phyloP scores from a whole-genome alignment of 2,329 filamentous ascomycete genomes.

The Lomentospora prolificans region DNA sequence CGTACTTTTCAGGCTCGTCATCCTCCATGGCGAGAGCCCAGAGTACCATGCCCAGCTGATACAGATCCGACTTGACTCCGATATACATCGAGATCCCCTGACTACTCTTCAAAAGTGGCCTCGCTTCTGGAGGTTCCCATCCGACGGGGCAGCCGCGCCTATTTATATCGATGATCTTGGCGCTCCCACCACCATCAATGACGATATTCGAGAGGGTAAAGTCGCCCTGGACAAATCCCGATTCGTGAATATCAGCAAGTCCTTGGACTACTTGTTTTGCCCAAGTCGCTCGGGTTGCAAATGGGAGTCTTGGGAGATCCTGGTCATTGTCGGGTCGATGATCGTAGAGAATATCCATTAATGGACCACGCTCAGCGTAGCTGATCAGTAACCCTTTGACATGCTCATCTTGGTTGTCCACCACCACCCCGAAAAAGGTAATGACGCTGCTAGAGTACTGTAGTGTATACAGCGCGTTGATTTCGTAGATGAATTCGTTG shows the following conservation, averaged over 20 bases:
- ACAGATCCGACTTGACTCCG: constrained; percentile 93
- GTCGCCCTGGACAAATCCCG: constrained; percentile 93
- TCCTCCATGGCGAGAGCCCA: constrained; percentile 83
- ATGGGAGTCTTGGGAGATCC: constrained; percentile 40
- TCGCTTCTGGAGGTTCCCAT: constrained; percentile 93
- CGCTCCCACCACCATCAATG: constrained; percentile 72
- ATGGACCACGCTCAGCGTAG: constrained; percentile 74
- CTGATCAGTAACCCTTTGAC: constrained; percentile 87
- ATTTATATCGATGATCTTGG: constrained; percentile 98
- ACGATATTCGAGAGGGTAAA: constrained; percentile 98
- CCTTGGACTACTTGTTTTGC: constrained; percentile 84
- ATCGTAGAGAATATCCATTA: constrained; percentile 88
- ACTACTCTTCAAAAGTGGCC: constrained; percentile 72
- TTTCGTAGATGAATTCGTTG: constrained; percentile 94
- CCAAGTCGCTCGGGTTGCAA: constrained; percentile 74
- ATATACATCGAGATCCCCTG: constrained; percentile 96
- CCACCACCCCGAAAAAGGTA: constrained; percentile 74
- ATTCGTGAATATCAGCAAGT: constrained; percentile 85
- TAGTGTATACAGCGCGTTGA: constrained; percentile 82
- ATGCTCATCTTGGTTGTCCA: constrained; percentile 73
- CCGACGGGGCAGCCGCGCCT: constrained; percentile 91
- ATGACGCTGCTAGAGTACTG: constrained; percentile 68
- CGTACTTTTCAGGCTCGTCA: constrained; percentile 78
- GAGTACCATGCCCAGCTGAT: constrained; percentile 91
- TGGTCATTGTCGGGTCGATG: constrained; percentile 42